Conservation (phyloP, 2,329 filamentous ascomycete species). For the Aotearoamyces nothofagi region DNA sequence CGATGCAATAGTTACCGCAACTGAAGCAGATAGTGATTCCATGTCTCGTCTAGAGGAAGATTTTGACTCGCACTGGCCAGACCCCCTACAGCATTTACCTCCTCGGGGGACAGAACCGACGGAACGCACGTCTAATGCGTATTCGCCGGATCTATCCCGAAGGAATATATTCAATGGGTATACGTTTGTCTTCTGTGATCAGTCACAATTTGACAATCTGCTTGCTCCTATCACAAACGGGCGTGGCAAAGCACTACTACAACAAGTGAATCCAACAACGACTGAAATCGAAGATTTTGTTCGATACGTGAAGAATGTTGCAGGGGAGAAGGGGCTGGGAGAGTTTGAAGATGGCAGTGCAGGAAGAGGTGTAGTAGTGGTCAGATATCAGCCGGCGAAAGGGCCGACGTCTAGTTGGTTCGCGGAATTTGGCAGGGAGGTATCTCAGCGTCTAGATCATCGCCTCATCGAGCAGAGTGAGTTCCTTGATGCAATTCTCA, state of each 20-base stretch:
- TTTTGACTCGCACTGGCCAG: conserved; percentile 67
- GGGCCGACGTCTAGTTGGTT: conserved; percentile 46
- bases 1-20: conserved; percentile 49
- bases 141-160: conserved; percentile 53
- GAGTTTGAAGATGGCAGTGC: conserved; percentile 47
- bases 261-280: conserved; percentile 40
- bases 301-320: conserved; percentile 57
- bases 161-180: conserved; percentile 69
- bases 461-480: conserved; percentile 79
- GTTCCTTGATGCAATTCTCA: conserved; percentile 78
- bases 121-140: conserved; percentile 49
- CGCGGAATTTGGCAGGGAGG: conserved; percentile 47
- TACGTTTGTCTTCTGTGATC: conserved; percentile 75
- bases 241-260: conserved; percentile 66
- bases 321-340: conserved; percentile 57
- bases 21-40: conserved; percentile 32
- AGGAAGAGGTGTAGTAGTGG: conserved; percentile 61
- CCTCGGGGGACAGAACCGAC: conserved; percentile 62
- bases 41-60: conserved; percentile 56
- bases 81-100: conserved; percentile 56
- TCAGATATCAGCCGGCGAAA: conserved; percentile 52
- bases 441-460: conserved; percentile 62
- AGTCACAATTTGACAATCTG: conserved; percentile 60
- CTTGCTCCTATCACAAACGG: conserved; percentile 62
- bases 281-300: conserved; percentile 66